Conservation (phyloP, 2,329 filamentous ascomycete species). For the Cladophialophora carrionii region DNA sequence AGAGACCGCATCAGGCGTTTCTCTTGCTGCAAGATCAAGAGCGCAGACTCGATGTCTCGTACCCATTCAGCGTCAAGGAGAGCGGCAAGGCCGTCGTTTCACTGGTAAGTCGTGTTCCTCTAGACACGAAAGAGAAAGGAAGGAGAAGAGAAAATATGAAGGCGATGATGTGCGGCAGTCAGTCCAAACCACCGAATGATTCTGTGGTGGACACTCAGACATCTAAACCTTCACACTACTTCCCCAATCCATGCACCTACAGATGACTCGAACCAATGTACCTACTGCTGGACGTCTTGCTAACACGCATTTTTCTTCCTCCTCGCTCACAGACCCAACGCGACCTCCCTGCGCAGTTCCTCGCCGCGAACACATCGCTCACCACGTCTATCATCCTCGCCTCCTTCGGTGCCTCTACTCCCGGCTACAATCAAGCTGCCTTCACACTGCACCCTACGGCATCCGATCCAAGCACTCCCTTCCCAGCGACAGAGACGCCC, state of each 20-base stretch:
- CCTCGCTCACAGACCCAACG: constrained; percentile 69
- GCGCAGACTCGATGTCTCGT: constrained; percentile 82
- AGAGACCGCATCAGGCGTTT: constrained; percentile 93
- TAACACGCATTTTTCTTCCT: not conserved
- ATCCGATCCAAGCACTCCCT: constrained; percentile 63
- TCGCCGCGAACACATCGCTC: constrained; percentile 64
- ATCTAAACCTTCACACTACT: not conserved
- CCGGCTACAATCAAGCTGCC: constrained; percentile 67
- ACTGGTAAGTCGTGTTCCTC: constrained; percentile 64
- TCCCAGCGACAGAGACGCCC: constrained; percentile 66
- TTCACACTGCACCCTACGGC: constrained; percentile 71
- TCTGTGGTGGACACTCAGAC: not conserved
- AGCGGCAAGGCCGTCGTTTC: constrained; percentile 84
- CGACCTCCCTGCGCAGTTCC: constrained; percentile 83
- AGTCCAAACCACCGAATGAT: not conserved
- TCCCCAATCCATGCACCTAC: not conserved
- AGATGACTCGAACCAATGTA: not conserved
- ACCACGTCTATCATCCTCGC: constrained; percentile 81
- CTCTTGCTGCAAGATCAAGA: constrained; percentile 74
- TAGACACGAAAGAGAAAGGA: not conserved
- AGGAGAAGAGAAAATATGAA: not conserved
- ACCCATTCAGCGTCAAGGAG: constrained; percentile 80
- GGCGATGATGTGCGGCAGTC: not conserved
- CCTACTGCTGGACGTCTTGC: not conserved
- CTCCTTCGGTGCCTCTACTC: constrained; percentile 73